Percentiles rank a stretch among this genome's conserved stretches.
Evolutionary conservation across 2,329 filamentous ascomycete genomes (phyloP).

Genomic region (Arthrobotrys entomopaga): DNA sequence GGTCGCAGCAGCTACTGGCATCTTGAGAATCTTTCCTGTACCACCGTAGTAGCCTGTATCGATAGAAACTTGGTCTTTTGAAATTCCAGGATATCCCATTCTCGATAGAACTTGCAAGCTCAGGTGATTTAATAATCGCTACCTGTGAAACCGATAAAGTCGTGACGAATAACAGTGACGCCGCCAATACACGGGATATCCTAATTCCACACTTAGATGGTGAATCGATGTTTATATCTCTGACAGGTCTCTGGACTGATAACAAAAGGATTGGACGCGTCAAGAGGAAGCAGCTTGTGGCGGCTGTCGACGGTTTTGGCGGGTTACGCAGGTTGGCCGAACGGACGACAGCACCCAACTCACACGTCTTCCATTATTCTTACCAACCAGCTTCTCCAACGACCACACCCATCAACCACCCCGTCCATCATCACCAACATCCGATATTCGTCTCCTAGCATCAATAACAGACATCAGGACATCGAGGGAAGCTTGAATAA

Average conservation of each 20-base stretch:
- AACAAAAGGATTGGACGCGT: no score
- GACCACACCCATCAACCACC: neutral
- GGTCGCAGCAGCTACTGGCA: neutral
- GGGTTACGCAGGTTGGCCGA: no score
- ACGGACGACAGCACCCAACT: no score
- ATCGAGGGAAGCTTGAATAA: no score
- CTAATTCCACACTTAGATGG: neutral
- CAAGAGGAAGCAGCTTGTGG: no score
- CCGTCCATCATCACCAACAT: neutral
- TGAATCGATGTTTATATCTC: no score
- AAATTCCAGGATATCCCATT: neutral
- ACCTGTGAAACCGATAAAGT: neutral
- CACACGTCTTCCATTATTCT: neutral
- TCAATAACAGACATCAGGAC: neutral
- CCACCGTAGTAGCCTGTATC: conserved; percentile 1
- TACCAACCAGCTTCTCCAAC: neutral
- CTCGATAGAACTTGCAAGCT: neutral
- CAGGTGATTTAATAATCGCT: no score
- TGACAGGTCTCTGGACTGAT: no score
- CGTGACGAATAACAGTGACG: neutral
- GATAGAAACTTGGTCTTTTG: conserved; percentile 1
- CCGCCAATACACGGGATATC: neutral
- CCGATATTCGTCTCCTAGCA: neutral
- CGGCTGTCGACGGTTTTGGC: no score
- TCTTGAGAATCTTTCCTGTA: neutral